Evolutionary conservation across 345 rosid species (phyloP), one percentile per base, ranked within the genome.

Genomic region (Salix udensis): DNA sequence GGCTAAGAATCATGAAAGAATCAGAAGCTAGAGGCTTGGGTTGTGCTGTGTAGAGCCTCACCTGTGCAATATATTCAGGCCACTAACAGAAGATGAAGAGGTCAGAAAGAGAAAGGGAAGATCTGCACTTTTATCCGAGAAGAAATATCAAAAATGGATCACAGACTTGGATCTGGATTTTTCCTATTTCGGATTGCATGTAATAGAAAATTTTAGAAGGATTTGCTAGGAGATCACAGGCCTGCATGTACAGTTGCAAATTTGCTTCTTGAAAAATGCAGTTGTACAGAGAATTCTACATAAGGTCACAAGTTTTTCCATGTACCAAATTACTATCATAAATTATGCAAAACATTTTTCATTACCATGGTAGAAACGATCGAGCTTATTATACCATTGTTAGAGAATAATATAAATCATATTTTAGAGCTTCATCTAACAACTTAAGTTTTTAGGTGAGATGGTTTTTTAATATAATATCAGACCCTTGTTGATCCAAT

Each of bases 1-100:
- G 85, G 79, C 79, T 89, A 13, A 82, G 92, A 76, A 82, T 89
- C 84, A 84, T 86, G 90, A 87, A 83, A 80, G 89, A 87, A 70
- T 83, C 92, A 16, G 92, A 89, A 26, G 90, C 86, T 48, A 42
- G 78, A 80, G 90, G 90, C 31, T 70, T 87, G 72, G 84, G 85
- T 6, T 85, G 84, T 55, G 81, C 52, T 73, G 74, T 72, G 77
- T 86, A 82, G 84, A 67, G 28, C 23, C 28, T 66, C 21, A 42
- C 5, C 30, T 6, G 2, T 28, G 58, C 50, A 8, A 36, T 31
- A 31, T 31, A 31, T 15, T 31, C 44, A 4, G 16, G 40, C 16
- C 30, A 31, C 13, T 10, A 12, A 39, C 26, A 11, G 12, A 58
- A 9, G 28, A 58, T 58, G 64, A 24, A 58, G 64, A 23, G 31